Conservation (phyloP, 2,329 filamentous ascomycete genomes). For the Tricladium varicosporioides region DNA sequence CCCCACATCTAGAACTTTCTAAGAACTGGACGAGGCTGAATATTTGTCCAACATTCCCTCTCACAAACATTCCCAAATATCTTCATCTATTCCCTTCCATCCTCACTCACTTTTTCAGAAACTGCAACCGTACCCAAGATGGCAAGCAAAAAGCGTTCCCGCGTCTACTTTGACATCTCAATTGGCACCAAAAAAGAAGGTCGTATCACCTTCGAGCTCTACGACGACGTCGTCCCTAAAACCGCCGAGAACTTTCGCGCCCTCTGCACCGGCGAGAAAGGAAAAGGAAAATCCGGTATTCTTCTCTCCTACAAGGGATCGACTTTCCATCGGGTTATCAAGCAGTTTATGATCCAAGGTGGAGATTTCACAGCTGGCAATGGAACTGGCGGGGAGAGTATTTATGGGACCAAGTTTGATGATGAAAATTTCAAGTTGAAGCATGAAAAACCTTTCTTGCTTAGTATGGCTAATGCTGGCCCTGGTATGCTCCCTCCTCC, state of each 20-base stretch:
- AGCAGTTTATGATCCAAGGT: constrained; percentile 98
- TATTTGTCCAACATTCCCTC: background rate
- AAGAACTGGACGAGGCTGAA: background rate
- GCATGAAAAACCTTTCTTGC: constrained; percentile 88
- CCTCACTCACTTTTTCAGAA: background rate
- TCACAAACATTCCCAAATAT: background rate
- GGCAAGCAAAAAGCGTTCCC: constrained; percentile 45
- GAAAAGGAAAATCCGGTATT: constrained; percentile 75
- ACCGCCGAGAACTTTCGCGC: constrained; percentile 95
- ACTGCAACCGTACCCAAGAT: constrained; percentile 16
- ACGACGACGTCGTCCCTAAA: constrained; percentile 77
- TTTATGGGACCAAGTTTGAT: constrained; percentile 95
- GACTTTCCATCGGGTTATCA: constrained; percentile 93
- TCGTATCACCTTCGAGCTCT: constrained; percentile 84
- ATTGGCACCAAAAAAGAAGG: constrained; percentile 73
- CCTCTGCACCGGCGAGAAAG: constrained; percentile 94
- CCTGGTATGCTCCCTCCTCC: constrained; percentile 66
- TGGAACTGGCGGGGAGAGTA: constrained; percentile 93
- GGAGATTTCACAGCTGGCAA: constrained; percentile 96
- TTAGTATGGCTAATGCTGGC: constrained; percentile 98
- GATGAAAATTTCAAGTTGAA: constrained; percentile 94
- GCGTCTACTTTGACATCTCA: constrained; percentile 91
- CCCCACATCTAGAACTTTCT: background rate
- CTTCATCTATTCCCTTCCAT: background rate
- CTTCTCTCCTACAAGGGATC: constrained; percentile 92